Evolutionary conservation across 495 filamentous ascomycete genomes (phyloP).

Genomic region (Penicillium verhagenii): DNA sequence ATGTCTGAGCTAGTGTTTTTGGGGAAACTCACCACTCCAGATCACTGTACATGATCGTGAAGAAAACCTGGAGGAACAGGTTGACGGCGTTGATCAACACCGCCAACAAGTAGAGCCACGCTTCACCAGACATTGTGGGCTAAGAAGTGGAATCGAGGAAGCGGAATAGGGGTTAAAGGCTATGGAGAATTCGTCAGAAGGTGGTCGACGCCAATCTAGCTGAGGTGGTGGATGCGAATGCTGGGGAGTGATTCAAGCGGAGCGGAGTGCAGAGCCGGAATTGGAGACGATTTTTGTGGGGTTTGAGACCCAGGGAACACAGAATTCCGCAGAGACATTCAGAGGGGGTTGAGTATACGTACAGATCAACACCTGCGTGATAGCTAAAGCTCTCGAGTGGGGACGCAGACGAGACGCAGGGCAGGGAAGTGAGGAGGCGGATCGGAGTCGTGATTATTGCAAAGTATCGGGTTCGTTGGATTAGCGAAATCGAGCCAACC

Average conservation of each 20-base stretch:
- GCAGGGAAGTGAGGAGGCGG: slow-evolving; percentile 10
- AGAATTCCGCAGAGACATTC: slow-evolving; percentile 17
- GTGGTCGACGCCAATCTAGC: neutral
- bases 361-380: slow-evolving; percentile 17
- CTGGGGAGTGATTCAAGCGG: neutral
- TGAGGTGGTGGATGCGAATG: neutral
- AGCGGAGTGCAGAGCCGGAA: slow-evolving; percentile 21
- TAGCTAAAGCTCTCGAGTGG: slow-evolving; percentile 6
- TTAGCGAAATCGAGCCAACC: slow-evolving; percentile 24
- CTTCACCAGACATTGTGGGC: slow-evolving; percentile 93
- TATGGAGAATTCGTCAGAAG: neutral
- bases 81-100: slow-evolving; percentile 99
- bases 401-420: slow-evolving; percentile 1
- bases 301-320: slow-evolving; percentile 19
- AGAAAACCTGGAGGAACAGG: slow-evolving; percentile 99
- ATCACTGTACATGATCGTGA: slow-evolving; percentile 99
- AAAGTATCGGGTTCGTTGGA: slow-evolving; percentile 3
- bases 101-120: slow-evolving; percentile 97
- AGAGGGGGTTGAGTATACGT: slow-evolving; percentile 11
- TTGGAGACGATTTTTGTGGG: slow-evolving; percentile 31
- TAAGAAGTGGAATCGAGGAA: slow-evolving; percentile 12
- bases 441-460: slow-evolving; percentile 5
- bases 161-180: slow-evolving; percentile 8
- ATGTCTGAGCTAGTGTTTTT: no score
- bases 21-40: slow-evolving; percentile 79